Base-by-base conservation (phyloP, 2,329 filamentous ascomycete species). In the Fusarium metavorans region DNA sequence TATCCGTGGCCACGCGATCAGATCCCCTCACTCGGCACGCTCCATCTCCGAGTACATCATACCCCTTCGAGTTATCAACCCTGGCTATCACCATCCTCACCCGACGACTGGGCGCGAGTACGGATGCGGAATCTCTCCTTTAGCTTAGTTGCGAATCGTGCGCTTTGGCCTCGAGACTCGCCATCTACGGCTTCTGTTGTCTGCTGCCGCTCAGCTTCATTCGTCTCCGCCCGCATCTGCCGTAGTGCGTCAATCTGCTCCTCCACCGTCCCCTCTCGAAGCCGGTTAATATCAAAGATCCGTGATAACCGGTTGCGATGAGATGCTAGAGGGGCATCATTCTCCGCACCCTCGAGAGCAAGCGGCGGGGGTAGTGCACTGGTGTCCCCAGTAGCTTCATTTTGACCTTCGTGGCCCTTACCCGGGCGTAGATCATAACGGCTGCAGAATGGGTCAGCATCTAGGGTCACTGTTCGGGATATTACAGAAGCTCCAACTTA, bases 161-260 rank as follows among this genome's bases (percentile, higher is more conserved):
- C 83, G 61, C 85, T 84, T 30, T 84, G 84, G 27, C 80, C 73
- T 81, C 84, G 66, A 82, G 82, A 79, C n/a, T 81, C 80, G 2
- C 75, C 79, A 11, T 82, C 80, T 8, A 68, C 25, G 68, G 75
- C 63, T 64, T 75, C 72, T 14, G 71, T 67, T 43, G 56, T 54
- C 20, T 63, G 70, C 48, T 74, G 80, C 10, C 66, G 63, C 18
- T 72, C 73, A 18, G 67, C 59, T 34, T 77, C 77, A n/a, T 75
- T 67, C 3, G 70, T 67, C 60, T 79, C 78, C 9, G 77, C 78
- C 50, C 81, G 79, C 79, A 82, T 82, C 62, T 87, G 86, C 39
- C 90, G 85, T 6, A 92, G 83, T 7, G 87, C 88, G 64, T 88
- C 89, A 64, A 92, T 89, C n/a, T 90, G 88, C 80, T 92, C 90